Evolutionary conservation across 768 basidiomycete species (phyloP), one percentile per base, ranked within the genome.

Genomic region (Auriscalpium orientale): DNA sequence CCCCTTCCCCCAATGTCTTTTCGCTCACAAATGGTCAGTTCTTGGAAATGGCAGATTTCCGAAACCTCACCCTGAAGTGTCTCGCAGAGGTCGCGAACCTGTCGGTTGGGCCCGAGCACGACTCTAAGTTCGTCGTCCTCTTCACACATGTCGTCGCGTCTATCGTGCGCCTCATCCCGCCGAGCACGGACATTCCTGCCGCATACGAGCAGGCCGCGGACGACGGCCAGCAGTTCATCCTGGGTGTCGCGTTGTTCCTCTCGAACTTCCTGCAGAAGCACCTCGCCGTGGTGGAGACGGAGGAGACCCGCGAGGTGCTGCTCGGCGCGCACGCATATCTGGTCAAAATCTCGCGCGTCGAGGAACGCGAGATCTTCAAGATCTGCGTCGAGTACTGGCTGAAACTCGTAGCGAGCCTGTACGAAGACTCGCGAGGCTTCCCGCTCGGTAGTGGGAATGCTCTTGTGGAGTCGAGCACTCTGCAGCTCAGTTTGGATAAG

Each of bases 121-220:
- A 99, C 70, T 84, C 86, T 22, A 98, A 99, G 80, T 99, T 98
- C 70, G 92, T 94, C 58, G 92, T 93, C 62, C 77, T 99, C 35
- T 98, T 98, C 77, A 89, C 90, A 51, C 93, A 95, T 84, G 95
- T 97, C 69, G 95, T 98, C 93, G 95, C 94, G 4, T 89, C 92
- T 45, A 73, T 97, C 63, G 97, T 98, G 72, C 87, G 91, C 56
- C 98, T 98, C 93, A 87, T 98, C 28, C 95, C 93, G 35, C 94
- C 93, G 9, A 87, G 82, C 58, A 98, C 95, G 48, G 92, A 98
- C 67, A 94, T 99, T 61, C 87, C 92, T 2, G 84, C 88, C 58
- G 95, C 93, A 13, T 99, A 97, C 69, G 79, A 84, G 28, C 87
- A 87, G 56, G 89, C 95, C 0, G 84, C 87, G 47, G 95, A 98